Evolutionary conservation across 306 rosid genomes (phyloP).

Genomic region (Pterocarpus macrocarpus): DNA sequence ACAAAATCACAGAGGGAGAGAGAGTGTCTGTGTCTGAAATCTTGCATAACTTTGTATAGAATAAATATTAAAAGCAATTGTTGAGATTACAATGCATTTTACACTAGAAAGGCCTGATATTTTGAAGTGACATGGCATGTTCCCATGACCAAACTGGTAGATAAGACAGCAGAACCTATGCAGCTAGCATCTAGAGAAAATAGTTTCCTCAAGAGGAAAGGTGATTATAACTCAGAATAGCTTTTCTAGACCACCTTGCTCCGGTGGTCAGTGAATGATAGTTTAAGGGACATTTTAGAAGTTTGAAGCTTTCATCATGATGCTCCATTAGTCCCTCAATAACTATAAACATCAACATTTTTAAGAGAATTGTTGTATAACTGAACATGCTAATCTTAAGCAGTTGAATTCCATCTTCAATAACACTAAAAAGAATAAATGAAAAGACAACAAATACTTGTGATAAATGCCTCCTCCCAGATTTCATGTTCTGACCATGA

Average conservation of each 20-base stretch:
- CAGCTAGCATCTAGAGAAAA: slow-evolving; percentile 7
- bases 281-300: slow-evolving; percentile 32
- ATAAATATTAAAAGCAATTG: slow-evolving; percentile 31
- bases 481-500: slow-evolving; percentile 73
- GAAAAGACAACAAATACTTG: slow-evolving; percentile 65
- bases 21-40: not conserved
- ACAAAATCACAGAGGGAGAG: not conserved
- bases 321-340: slow-evolving; percentile 20
- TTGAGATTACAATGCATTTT: not conserved
- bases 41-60: slow-evolving; percentile 18
- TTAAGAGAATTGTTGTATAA: slow-evolving; percentile 21
- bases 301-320: slow-evolving; percentile 25
- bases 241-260: not conserved
- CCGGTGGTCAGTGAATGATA: slow-evolving; percentile 15
- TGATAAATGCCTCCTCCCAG: slow-evolving; percentile 91
- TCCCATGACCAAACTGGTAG: slow-evolving; percentile 15
- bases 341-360: slow-evolving; percentile 22
- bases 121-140: not conserved
- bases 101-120: slow-evolving; percentile 1
- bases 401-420: slow-evolving; percentile 37
- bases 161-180: slow-evolving; percentile 12
- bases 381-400: not conserved
- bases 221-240: not conserved
- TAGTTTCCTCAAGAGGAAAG: not conserved
- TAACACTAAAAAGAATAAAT: slow-evolving; percentile 26